Conservation (phyloP, 345 rosid genomes). For the Brassica incana region DNA sequence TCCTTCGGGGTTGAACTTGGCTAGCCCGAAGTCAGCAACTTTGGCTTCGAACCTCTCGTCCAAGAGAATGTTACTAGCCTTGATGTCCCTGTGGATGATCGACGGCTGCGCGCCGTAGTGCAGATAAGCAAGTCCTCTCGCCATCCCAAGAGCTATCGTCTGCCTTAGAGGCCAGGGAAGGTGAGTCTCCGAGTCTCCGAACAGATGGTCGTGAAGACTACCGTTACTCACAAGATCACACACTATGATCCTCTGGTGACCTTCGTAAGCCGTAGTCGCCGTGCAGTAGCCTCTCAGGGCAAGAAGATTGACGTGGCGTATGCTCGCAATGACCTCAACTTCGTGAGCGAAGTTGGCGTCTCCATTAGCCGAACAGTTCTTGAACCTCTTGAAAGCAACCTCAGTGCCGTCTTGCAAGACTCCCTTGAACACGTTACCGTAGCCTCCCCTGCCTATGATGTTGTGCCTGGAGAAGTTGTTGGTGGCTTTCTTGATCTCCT, state of each 20-base stretch:
- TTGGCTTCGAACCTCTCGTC: slow-evolving; percentile 80
- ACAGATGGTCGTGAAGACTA: slow-evolving; percentile 77
- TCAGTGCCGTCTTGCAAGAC: slow-evolving; percentile 62
- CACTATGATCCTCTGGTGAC: slow-evolving; percentile 94
- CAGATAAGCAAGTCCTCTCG: slow-evolving; percentile 83
- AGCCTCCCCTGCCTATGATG: slow-evolving; percentile 84
- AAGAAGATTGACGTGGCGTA: slow-evolving; percentile 82
- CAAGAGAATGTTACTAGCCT: slow-evolving; percentile 84
- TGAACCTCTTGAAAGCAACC: slow-evolving; percentile 91
- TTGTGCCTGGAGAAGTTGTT: slow-evolving; percentile 66
- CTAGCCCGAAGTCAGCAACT: slow-evolving; percentile 89
- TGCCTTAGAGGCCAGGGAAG: slow-evolving; percentile 85
- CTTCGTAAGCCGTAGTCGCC: slow-evolving; percentile 74
- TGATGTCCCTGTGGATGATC: slow-evolving; percentile 86
- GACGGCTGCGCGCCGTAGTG: slow-evolving; percentile 79
- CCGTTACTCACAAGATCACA: slow-evolving; percentile 86
- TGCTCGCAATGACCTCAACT: slow-evolving; percentile 89
- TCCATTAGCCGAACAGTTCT: slow-evolving; percentile 81
- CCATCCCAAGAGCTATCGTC: slow-evolving; percentile 81
- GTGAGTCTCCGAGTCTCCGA: slow-evolving; percentile 47
- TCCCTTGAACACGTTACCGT: slow-evolving; percentile 85
- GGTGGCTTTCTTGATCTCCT: slow-evolving; percentile 78
- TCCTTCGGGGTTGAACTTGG: slow-evolving; percentile 81
- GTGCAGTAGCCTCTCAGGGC: slow-evolving; percentile 82
- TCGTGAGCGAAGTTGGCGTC: slow-evolving; percentile 73